These are phyloP conservation scores for Colletotrichum filicis DNA, from an alignment of 2,329 filamentous ascomycete species.

Conservation along the genomic window DNA sequence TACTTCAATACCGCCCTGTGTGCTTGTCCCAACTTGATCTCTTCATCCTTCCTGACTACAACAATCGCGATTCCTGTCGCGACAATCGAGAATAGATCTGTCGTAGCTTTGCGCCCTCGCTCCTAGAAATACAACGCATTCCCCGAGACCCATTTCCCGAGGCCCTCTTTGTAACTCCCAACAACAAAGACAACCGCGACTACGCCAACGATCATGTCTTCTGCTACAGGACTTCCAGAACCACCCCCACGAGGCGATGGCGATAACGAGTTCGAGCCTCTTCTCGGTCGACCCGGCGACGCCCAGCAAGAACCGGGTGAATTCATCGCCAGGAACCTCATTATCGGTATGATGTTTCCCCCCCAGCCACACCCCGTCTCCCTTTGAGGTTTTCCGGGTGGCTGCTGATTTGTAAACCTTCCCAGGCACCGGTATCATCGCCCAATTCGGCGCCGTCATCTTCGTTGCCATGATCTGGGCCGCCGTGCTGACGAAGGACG, in stretches of 20 bases:
- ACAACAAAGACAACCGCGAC: not conserved
- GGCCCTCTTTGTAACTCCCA: not conserved
- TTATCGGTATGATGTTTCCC: conserved; percentile 71
- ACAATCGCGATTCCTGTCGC: not conserved
- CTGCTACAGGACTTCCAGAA: conserved; percentile 74
- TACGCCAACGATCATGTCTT: conserved; percentile 66
- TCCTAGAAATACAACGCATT: not conserved
- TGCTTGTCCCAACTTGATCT: not conserved
- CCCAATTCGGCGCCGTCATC: conserved; percentile 82
- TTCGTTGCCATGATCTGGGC: conserved; percentile 83
- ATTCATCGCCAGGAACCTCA: conserved; percentile 76
- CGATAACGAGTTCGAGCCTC: conserved; percentile 52
- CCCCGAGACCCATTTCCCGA: not conserved
- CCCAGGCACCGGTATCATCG: conserved; percentile 82
- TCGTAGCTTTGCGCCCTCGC: not conserved
- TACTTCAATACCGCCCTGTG: not conserved
- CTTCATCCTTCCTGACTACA: not conserved
- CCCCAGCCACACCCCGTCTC: conserved; percentile 53
- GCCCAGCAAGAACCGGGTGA: conserved; percentile 74
- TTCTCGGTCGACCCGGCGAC: conserved; percentile 72
- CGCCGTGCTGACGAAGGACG: conserved; percentile 73
- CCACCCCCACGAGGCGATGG: conserved; percentile 44
- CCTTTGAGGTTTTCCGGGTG: not conserved
- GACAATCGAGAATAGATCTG: not conserved
- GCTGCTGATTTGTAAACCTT: conserved; percentile 15